Base-by-base conservation (phyloP, 129 eudicot genomes). In the Chrysanthemum lavandulifolium region DNA sequence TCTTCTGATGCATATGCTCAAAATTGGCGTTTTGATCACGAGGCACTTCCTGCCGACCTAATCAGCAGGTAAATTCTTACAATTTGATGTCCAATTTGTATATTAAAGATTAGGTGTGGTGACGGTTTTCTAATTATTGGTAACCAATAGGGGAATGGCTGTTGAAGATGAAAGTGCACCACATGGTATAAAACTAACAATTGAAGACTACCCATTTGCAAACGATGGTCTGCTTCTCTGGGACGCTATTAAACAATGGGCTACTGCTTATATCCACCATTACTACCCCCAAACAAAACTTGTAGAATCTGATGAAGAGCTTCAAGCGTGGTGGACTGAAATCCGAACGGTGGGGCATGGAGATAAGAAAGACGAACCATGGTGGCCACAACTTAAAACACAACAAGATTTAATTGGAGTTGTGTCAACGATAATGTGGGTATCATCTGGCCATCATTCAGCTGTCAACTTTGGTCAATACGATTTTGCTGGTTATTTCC, bases 31-130 rank as follows among this genome's bases (percentile, higher is more conserved):
- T 87, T 90, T 45, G 91, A 90, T 74, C 83, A 68, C 0, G 76
- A 90, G 52, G 89, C 85, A 52, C 80, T 90, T 29, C 96, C 94
- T 0, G 86, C 81, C 4, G 93, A 86, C 61, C 84, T 87, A 13
- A 81, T 87, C 60, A 87, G 53, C 72, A 81, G 97, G 94, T 90
- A 79, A 27, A 15, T 61, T 49, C 18, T 43, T 36, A 19, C 19
- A 23, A 11, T 15, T 49, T 18, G 12, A 68, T 45, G 21, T 19
- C 21, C 54, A 33, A 63, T 16, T 63, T 47, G n/a, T 47, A 14
- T 36, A 10, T 2, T n/a, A 43, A 58, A 19, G 1, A 25, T 56
- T 27, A 14, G 25, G 58, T 51, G 12, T 12, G 31, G 5, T 63
- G 51, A 63, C 14, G 2, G 0, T 6, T 7, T 12, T 6, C 2